phyloP scores from a whole-genome alignment of 495 filamentous ascomycete species.

The Glarea lozoyensis region DNA sequence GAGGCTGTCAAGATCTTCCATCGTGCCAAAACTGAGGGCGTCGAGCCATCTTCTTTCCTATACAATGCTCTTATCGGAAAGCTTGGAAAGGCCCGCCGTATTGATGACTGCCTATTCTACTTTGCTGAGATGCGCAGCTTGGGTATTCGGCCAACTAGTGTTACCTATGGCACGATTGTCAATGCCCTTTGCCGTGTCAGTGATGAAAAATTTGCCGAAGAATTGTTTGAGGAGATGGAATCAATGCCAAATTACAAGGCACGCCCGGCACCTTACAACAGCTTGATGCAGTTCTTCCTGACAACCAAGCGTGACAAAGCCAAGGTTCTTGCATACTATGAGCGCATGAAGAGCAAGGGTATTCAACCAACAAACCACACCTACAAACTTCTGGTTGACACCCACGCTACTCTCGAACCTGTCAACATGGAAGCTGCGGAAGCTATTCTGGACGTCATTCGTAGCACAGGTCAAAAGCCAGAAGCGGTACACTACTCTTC shows the following conservation, averaged over 20 bases:
- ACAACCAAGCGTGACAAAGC: constrained; percentile 89
- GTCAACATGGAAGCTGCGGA: constrained; percentile 88
- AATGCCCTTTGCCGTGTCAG: constrained; percentile 95
- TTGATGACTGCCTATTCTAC: constrained; percentile 96
- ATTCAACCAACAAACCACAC: constrained; percentile 93
- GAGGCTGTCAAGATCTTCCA: constrained; percentile 97
- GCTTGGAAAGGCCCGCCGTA: constrained; percentile 91
- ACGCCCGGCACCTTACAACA: constrained; percentile 93
- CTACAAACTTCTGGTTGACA: constrained; percentile 95
- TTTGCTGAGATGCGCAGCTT: constrained; percentile 93
- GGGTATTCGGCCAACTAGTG: constrained; percentile 89
- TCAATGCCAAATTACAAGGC: constrained; percentile 98
- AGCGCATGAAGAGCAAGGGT: constrained; percentile 79
- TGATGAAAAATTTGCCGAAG: constrained; percentile 94
- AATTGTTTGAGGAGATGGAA: constrained; percentile 99
- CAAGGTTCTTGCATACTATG: constrained; percentile 94
- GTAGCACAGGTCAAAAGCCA: constrained; percentile 59
- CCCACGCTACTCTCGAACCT: constrained; percentile 88
- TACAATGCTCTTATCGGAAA: constrained; percentile 99
- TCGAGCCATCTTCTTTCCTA: constrained; percentile 90
- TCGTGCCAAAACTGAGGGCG: constrained; percentile 84
- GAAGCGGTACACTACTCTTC: constrained; percentile 95
- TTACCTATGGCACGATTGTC: constrained; percentile 96
- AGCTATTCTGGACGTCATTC: constrained; percentile 70
- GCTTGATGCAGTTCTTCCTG: constrained; percentile 98